Evolutionary conservation across 371 early-diverging fungal genomes (phyloP).

Genomic region (Choanephora cucurbitarum): DNA sequence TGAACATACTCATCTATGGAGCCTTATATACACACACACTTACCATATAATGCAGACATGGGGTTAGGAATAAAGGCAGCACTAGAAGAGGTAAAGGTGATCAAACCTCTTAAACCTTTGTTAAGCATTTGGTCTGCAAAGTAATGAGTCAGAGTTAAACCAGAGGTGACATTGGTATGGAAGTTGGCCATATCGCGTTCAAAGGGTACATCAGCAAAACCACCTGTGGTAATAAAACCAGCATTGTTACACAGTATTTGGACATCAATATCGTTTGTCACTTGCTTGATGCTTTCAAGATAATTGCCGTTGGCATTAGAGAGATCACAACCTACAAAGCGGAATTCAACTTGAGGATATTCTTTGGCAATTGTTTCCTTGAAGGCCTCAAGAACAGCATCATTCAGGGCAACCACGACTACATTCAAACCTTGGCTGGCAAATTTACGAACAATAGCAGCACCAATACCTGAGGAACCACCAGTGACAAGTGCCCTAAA

Average conservation of each 20-base stretch:
- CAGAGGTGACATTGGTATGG: constrained; percentile 58
- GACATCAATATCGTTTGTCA: constrained; percentile 51
- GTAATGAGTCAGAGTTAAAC: constrained; percentile 53
- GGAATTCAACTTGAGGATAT: constrained; percentile 51
- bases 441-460: constrained; percentile 56
- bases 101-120: constrained; percentile 43
- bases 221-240: constrained; percentile 62
- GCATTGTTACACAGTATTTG: constrained; percentile 68
- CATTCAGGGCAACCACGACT: constrained; percentile 61
- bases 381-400: constrained; percentile 40
- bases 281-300: constrained; percentile 46
- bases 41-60: constrained; percentile 59
- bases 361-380: constrained; percentile 41
- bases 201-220: constrained; percentile 49
- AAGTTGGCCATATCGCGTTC: constrained; percentile 53
- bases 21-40: constrained; percentile 12
- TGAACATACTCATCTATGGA: too few species aligned
- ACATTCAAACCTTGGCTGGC: constrained; percentile 60
- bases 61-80: constrained; percentile 63
- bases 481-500: constrained; percentile 56
- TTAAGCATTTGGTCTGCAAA: constrained; percentile 53
- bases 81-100: constrained; percentile 62
- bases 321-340: constrained; percentile 58
- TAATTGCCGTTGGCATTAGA: constrained; percentile 43
- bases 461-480: constrained; percentile 68